Evolutionary conservation across 345 rosid genomes (phyloP).

Genomic region (Arabis alpina): DNA sequence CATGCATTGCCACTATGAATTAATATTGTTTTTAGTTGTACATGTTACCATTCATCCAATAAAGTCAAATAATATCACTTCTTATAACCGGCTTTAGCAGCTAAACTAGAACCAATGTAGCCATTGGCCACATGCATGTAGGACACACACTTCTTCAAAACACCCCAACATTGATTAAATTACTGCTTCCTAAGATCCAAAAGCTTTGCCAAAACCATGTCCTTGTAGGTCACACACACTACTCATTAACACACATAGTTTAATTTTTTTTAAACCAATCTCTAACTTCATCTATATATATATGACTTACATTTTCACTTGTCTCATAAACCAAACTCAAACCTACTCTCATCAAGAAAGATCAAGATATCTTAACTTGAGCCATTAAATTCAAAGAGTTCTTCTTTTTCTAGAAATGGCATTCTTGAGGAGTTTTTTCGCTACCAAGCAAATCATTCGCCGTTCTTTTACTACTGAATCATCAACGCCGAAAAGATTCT

Average conservation of each 20-base stretch:
- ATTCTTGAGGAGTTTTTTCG: constrained; percentile 34
- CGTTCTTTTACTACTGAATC: constrained; percentile 30
- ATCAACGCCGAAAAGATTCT: constrained; percentile 50
- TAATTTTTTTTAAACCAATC: constrained; percentile 4
- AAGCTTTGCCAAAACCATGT: constrained; percentile 28
- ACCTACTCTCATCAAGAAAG: constrained; percentile 29
- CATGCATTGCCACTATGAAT: constrained; percentile 1
- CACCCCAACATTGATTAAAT: constrained; percentile 27
- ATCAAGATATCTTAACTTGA: constrained; percentile 3
- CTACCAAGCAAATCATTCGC: constrained; percentile 32
- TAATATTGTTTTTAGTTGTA: background rate
- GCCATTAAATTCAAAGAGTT: background rate
- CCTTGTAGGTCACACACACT: constrained; percentile 37
- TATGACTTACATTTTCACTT: constrained; percentile 19
- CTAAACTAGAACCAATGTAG: constrained; percentile 33
- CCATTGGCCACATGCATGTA: constrained; percentile 37
- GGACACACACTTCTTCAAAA: constrained; percentile 35
- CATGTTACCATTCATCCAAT: background rate
- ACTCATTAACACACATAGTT: too few relatives aligned
- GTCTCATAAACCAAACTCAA: constrained; percentile 37
- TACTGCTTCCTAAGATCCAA: constrained; percentile 16
- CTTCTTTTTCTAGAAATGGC: constrained; percentile 28
- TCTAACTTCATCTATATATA: constrained; percentile 24
- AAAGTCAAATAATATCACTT: constrained; percentile 16
- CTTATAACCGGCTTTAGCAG: constrained; percentile 3